Conservation (phyloP, 2,329 filamentous ascomycete genomes). For the Fusarium buxicola region DNA sequence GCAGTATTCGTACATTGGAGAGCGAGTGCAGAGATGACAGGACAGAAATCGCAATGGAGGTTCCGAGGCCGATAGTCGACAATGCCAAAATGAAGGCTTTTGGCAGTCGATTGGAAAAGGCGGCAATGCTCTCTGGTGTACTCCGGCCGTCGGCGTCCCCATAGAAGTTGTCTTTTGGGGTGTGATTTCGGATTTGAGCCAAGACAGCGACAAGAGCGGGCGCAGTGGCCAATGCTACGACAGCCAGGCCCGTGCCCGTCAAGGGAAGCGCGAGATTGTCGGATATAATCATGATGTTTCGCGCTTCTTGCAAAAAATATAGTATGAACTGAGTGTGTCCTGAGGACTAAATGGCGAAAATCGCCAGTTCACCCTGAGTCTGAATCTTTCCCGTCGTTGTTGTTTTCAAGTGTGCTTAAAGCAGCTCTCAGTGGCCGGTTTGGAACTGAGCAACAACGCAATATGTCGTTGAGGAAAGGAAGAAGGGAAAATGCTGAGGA, state of each 20-base stretch:
- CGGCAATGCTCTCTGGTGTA: slow-evolving; percentile 69
- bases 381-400: neutral
- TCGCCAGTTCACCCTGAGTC: slow-evolving; percentile 8
- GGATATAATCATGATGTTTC: slow-evolving; percentile 29
- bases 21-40: slow-evolving; percentile 57
- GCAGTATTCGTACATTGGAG: slow-evolving; percentile 54
- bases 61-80: slow-evolving; percentile 63
- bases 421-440: neutral
- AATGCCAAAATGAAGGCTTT: slow-evolving; percentile 66
- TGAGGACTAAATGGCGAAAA: slow-evolving; percentile 12
- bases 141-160: slow-evolving; percentile 77
- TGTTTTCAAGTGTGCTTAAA: neutral
- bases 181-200: slow-evolving; percentile 51
- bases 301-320: neutral
- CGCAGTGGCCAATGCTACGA: slow-evolving; percentile 52
- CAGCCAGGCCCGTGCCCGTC: slow-evolving; percentile 50
- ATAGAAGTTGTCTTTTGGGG: slow-evolving; percentile 64
- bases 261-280: slow-evolving; percentile 41
- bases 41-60: slow-evolving; percentile 68
- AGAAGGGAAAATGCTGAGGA: neutral
- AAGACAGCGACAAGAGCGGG: slow-evolving; percentile 52
- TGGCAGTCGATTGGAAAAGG: slow-evolving; percentile 70
- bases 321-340: neutral
- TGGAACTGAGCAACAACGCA: neutral
- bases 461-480: slow-evolving; percentile 2